Base-by-base conservation (phyloP, 2,329 filamentous ascomycete species). In the Epichloe coenophiala region DNA sequence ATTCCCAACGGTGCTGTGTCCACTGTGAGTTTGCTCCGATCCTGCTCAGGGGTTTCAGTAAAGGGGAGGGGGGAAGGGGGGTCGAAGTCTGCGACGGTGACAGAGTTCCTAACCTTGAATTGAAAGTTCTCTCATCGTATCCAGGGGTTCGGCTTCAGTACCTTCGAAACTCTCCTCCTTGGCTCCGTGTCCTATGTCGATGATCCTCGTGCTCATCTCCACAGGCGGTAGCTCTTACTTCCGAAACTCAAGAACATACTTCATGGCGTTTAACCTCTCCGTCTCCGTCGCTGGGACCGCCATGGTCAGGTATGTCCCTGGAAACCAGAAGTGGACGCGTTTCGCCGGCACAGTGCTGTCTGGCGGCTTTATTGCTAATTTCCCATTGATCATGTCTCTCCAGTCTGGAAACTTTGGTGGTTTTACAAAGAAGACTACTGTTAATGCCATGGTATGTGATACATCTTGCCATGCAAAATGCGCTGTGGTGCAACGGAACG, bases 371-470 rank as follows among this genome's bases (percentile, higher is more conserved):
- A 57, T 76, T 70, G 57, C 54, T 37, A 58, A 57, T 38, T 59
- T 63, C 42, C 59, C 62, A 15, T 67, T 83, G 36, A 65, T 72
- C 44, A 69, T 83, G 62, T 75, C 75, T 9, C 71, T 83, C 65
- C 68, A 78, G 36, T 73, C 73, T 1, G 70, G 76, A 5, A 83
- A 83, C 57, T 68, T 81, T 35, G 78, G 73, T 19, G 80, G 80
- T 1, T 77, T 80, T 49, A 83, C 79, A 1, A 84, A 84, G 65
- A 82, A 81, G 57, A 71, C 73, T 1, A 74, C 77, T 4, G 74
- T 76, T 12, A 74, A 80, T 7, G 77, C 78, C 1, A 71, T 77
- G 56, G 58, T 61, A 45, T 9, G 80, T 37, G 31, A 45, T 3
- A 21, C 3, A n/a, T n/a, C 38, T 39, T n/a, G 7, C 27, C 27